Evolutionary conservation across 257 asterid genomes (phyloP).

Genomic region (Petunia secreta): DNA sequence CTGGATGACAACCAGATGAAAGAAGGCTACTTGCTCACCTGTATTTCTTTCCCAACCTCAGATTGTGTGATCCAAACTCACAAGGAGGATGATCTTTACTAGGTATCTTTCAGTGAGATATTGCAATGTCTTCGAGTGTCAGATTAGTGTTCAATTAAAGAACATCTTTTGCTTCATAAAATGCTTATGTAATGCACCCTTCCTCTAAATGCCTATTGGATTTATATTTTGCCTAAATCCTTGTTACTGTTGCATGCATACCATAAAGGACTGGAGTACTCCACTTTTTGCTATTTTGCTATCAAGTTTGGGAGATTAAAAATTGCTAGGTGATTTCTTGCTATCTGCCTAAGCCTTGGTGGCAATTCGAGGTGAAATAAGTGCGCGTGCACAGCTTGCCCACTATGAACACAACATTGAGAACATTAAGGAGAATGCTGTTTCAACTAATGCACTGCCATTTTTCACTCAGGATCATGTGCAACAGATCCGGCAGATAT

Average conservation of each 20-base stretch:
- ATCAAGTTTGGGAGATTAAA: not conserved
- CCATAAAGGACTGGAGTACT: not conserved
- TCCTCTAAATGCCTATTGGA: not conserved
- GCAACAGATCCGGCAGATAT: too few species aligned
- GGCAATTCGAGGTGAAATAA: too few species aligned
- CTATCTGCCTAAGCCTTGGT: too few species aligned
- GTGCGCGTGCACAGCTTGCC: too few species aligned
- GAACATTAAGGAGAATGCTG: too few species aligned
- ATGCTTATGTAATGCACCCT: conserved; percentile 11
- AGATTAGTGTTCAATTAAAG: too few species aligned
- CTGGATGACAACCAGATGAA: conserved; percentile 61
- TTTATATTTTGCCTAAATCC: not conserved
- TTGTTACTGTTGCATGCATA: not conserved
- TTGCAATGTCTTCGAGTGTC: too few species aligned
- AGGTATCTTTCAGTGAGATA: conserved; percentile 25
- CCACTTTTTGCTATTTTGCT: not conserved
- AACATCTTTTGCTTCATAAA: conserved; percentile 14
- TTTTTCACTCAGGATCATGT: too few species aligned
- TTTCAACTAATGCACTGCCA: too few species aligned
- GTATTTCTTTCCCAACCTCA: conserved; percentile 74
- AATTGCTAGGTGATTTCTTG: not conserved
- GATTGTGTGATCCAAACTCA: conserved; percentile 86
- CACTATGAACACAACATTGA: too few species aligned
- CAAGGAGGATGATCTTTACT: conserved; percentile 76
- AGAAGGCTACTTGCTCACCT: conserved; percentile 67